Evolutionary conservation across 164 flowering plant genomes (phyloP).

Genomic region (Nelumbo lutea): DNA sequence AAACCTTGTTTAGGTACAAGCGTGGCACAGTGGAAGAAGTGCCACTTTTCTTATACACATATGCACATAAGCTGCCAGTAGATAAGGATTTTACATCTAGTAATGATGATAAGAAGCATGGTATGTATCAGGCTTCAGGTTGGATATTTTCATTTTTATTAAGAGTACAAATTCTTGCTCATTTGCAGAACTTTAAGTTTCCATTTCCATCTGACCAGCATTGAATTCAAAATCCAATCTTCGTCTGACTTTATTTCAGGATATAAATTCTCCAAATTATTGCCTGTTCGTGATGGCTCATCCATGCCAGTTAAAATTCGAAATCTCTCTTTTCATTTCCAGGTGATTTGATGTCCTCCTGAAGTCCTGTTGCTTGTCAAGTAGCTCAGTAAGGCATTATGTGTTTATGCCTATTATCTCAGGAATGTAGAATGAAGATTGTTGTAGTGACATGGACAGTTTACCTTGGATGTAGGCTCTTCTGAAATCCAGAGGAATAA

Average conservation of each 20-base stretch:
- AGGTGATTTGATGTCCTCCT: slow-evolving; percentile 21
- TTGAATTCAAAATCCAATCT: not conserved
- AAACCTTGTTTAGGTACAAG: not conserved
- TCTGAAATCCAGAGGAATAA: too few species aligned
- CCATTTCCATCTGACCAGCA: not conserved
- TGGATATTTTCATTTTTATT: not conserved
- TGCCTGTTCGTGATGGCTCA: slow-evolving; percentile 30
- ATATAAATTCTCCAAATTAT: slow-evolving; percentile 11
- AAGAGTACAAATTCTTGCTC: too few species aligned
- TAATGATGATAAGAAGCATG: slow-evolving; percentile 2
- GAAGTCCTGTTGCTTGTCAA: not conserved
- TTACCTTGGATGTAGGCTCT: not conserved
- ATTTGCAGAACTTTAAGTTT: not conserved
- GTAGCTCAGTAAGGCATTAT: too few species aligned
- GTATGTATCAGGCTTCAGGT: not conserved
- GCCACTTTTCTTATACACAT: slow-evolving; percentile 12
- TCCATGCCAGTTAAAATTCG: slow-evolving; percentile 20
- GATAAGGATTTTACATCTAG: slow-evolving; percentile 1
- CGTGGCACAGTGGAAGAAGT: slow-evolving; percentile 12
- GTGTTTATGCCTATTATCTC: not conserved
- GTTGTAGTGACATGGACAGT: not conserved
- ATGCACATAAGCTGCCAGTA: slow-evolving; percentile 9
- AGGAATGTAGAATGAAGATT: not conserved
- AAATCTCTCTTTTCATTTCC: slow-evolving; percentile 44
- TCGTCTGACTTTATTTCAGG: not conserved